A percentile compares a stretch with the other conserved stretches of the same genome.
Evolutionary conservation across 331 rosid genomes (phyloP).

Genomic region (Spiraea crenata): DNA sequence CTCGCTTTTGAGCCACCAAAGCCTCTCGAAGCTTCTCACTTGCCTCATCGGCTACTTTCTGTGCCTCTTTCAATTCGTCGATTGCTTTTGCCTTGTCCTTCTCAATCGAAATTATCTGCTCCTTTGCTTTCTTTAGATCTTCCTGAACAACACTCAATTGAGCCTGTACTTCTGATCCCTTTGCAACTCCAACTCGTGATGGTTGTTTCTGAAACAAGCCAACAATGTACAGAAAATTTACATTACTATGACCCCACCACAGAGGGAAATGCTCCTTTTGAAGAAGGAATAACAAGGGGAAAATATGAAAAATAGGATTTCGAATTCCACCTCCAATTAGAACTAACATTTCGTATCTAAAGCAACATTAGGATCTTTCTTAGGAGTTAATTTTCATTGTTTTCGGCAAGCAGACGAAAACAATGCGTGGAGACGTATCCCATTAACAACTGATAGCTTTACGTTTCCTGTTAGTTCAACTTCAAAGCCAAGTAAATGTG

Average conservation of each 20-base stretch:
- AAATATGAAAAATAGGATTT: background rate
- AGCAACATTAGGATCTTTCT: background rate
- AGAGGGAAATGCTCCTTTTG: background rate
- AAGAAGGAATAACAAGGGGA: background rate
- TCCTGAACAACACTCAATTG: conserved; percentile 70
- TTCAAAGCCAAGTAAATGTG: background rate
- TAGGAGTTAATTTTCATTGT: background rate
- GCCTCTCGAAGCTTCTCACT: conserved; percentile 85
- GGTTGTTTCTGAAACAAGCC: conserved; percentile 55
- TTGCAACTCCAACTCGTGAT: conserved; percentile 47
- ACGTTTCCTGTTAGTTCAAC: background rate
- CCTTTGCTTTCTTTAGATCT: conserved; percentile 87
- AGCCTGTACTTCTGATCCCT: conserved; percentile 72
- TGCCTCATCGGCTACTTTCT: conserved; percentile 70
- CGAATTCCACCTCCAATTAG: background rate
- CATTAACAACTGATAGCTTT: background rate
- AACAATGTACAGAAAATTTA: conserved; percentile 15
- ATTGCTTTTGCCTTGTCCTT: conserved; percentile 66
- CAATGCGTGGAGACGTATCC: no score
- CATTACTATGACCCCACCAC: background rate
- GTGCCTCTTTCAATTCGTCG: conserved; percentile 79
- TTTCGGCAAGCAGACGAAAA: background rate
- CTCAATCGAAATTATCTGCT: conserved; percentile 63
- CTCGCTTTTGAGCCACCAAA: conserved; percentile 80
- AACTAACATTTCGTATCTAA: background rate